A percentile compares a stretch with the other conserved stretches of the same genome.
Evolutionary conservation across 2,329 filamentous ascomycete species (phyloP).

Genomic region (Cytospora mali): DNA sequence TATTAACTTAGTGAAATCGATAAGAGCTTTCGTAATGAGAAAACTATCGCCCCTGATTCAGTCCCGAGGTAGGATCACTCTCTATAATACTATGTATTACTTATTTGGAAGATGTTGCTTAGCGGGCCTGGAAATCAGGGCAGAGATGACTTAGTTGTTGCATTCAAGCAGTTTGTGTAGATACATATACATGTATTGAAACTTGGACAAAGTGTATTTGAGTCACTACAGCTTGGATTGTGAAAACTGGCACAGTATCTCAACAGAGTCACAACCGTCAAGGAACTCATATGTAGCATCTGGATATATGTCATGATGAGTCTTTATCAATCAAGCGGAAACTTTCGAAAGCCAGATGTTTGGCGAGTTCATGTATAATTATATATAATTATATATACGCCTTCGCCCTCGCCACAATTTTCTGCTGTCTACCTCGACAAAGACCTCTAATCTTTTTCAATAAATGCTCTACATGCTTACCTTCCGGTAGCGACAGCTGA

Average conservation of each 20-base stretch:
- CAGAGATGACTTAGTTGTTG: background rate
- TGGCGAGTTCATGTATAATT: background rate
- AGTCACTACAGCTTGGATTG: background rate
- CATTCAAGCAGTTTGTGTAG: background rate
- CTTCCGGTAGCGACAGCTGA: no score
- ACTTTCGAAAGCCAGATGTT: background rate
- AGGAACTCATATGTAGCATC: background rate
- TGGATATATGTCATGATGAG: background rate
- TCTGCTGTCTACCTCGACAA: background rate
- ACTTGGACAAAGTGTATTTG: background rate
- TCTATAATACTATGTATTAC: background rate
- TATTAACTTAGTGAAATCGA: no score
- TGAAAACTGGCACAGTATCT: background rate
- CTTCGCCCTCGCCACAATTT: background rate
- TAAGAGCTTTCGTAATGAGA: background rate
- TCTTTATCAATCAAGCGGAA: background rate
- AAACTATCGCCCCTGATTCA: no score
- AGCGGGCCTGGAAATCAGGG: background rate
- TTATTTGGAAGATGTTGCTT: background rate
- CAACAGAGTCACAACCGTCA: background rate
- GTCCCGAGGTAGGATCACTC: background rate
- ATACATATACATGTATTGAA: background rate
- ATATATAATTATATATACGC: no score
- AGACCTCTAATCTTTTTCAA: background rate
- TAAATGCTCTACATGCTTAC: background rate